Percentiles rank a stretch among this genome's conserved stretches.
Conservation (phyloP, 2,329 filamentous ascomycete genomes). For the Talaromyces sp. region DNA sequence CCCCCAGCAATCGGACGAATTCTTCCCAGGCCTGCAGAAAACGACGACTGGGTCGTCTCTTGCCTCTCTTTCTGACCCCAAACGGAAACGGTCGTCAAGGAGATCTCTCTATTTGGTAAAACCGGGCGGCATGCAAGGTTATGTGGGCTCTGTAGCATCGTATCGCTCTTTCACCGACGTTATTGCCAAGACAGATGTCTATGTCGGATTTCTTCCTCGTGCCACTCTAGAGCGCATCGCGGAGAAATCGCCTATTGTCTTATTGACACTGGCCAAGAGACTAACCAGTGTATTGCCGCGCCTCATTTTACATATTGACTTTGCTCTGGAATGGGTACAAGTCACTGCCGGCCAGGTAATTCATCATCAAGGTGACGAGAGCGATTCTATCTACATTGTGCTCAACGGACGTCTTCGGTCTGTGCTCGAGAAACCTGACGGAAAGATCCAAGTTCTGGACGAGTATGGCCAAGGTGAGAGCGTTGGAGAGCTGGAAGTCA, state of each 20-base stretch:
- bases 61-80: slow-evolving; percentile 25
- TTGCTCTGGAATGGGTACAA: slow-evolving; percentile 96
- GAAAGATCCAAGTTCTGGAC: slow-evolving; percentile 77
- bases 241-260: slow-evolving; percentile 83
- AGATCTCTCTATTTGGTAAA: slow-evolving; percentile 86
- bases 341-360: slow-evolving; percentile 93
- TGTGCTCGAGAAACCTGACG: slow-evolving; percentile 75
- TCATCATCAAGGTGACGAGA: slow-evolving; percentile 89
- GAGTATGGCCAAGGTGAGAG: slow-evolving; percentile 98
- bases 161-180: slow-evolving; percentile 97
- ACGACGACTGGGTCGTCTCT: slow-evolving; percentile 42
- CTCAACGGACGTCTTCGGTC: slow-evolving; percentile 86
- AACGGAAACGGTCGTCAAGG: slow-evolving; percentile 46
- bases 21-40: slow-evolving; percentile 43
- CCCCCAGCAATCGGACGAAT: slow-evolving; percentile 29
- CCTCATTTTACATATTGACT: slow-evolving; percentile 92
- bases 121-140: slow-evolving; percentile 88
- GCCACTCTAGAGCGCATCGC: slow-evolving; percentile 84
- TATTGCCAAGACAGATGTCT: slow-evolving; percentile 95
- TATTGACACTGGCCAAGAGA: slow-evolving; percentile 93
- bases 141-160: slow-evolving; percentile 89
- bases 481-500: slow-evolving; percentile 91
- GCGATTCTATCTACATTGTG: slow-evolving; percentile 97
- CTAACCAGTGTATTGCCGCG: slow-evolving; percentile 84
- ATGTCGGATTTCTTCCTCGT: slow-evolving; percentile 89